Conservation (phyloP, 768 basidiomycete genomes). For the Termitomyces eurrhizus region DNA sequence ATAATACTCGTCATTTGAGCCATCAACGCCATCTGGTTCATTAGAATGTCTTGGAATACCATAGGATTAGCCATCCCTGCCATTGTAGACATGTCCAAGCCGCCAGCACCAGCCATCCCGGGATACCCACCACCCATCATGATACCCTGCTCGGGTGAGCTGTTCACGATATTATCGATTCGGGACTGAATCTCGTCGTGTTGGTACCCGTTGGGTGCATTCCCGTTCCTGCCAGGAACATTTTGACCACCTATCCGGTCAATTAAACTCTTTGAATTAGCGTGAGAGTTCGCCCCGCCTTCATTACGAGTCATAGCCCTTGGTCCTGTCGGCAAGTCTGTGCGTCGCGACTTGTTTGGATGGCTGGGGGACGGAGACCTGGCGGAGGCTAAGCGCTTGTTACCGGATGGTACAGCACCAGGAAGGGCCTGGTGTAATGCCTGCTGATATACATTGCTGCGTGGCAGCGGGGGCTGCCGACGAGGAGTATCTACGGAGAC, state of each 20-base stretch:
- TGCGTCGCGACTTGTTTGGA: conserved; percentile 69
- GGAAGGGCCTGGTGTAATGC: conserved; percentile 65
- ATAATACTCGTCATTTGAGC: conserved; percentile 89
- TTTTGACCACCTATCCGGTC: conserved; percentile 74
- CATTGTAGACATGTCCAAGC: conserved; percentile 65
- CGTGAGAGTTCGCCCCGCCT: conserved; percentile 18
- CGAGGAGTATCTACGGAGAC: conserved; percentile 36
- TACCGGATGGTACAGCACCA: conserved; percentile 41
- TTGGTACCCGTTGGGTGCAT: conserved; percentile 33
- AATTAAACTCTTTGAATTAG: conserved; percentile 60
- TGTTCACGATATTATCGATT: conserved; percentile 72
- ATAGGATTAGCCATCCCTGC: conserved; percentile 61
- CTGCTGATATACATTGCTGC: conserved; percentile 66
- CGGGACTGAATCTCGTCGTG: conserved; percentile 74
- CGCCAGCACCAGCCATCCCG: conserved; percentile 33
- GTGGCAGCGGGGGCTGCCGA: conserved; percentile 44
- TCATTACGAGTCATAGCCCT: conserved; percentile 69
- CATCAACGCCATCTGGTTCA: conserved; percentile 92
- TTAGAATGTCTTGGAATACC: conserved; percentile 85
- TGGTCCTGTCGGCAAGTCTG: conserved; percentile 80
- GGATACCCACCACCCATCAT: conserved; percentile 48
- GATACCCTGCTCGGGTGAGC: conserved; percentile 52
- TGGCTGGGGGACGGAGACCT: conserved; percentile 65
- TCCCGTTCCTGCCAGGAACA: conserved; percentile 30
- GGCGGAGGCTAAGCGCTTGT: conserved; percentile 63